Evolutionary conservation across 2,329 filamentous ascomycete genomes (phyloP).

Genomic region (Corinectria fuckeliana): DNA sequence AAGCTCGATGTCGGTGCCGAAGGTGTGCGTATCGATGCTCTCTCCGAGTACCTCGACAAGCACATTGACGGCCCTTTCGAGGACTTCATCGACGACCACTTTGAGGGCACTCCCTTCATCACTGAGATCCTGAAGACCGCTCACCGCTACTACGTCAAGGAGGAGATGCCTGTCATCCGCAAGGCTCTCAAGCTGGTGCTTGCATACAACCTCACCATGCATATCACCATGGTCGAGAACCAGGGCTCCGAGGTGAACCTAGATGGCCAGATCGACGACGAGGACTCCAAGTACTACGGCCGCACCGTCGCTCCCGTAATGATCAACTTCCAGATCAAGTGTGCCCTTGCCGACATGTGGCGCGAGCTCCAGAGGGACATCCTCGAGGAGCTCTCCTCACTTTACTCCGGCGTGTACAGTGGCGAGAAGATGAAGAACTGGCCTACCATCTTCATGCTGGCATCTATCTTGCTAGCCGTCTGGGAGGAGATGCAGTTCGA

Average conservation of each 20-base stretch:
- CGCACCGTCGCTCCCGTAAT: slow-evolving; percentile 94
- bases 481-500: slow-evolving; percentile 99
- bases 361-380: slow-evolving; percentile 96
- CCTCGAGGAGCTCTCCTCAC: slow-evolving; percentile 85
- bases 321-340: slow-evolving; percentile 99
- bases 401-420: slow-evolving; percentile 98
- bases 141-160: slow-evolving; percentile 89
- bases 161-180: slow-evolving; percentile 86
- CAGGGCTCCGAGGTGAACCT: slow-evolving; percentile 79
- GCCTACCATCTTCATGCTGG: slow-evolving; percentile 98
- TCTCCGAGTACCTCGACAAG: slow-evolving; percentile 93
- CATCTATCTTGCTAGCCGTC: slow-evolving; percentile 88
- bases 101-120: slow-evolving; percentile 92
- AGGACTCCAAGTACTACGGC: slow-evolving; percentile 85
- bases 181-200: slow-evolving; percentile 95
- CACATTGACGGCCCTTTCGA: slow-evolving; percentile 94
- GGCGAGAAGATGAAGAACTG: slow-evolving; percentile 98
- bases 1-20: slow-evolving; percentile 88
- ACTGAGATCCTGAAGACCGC: slow-evolving; percentile 96
- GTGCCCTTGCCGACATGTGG: slow-evolving; percentile 97
- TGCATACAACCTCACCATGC: slow-evolving; percentile 92
- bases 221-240: slow-evolving; percentile 94
- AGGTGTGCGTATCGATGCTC: slow-evolving; percentile 78
- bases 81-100: slow-evolving; percentile 93
- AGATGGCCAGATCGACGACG: slow-evolving; percentile 84